A percentile compares a stretch with the other conserved stretches of the same genome.
These are phyloP conservation scores for Sugiyamaella neomexicana DNA, from an alignment of 1,139 yeast species.

Conservation along the genomic window DNA sequence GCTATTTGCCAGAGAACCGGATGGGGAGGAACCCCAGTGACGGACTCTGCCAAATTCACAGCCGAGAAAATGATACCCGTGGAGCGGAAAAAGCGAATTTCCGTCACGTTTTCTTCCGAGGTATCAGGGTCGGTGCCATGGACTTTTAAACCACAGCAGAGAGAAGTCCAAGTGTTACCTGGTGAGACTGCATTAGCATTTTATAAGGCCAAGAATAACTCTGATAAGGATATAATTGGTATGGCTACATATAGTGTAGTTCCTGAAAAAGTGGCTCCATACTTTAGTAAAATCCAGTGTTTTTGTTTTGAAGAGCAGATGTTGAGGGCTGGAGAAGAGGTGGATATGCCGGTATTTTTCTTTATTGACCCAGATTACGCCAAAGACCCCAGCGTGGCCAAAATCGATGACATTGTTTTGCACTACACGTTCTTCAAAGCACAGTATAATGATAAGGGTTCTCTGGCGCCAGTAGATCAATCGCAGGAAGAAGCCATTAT, in stretches of 20 bases:
- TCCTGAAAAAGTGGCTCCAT: constrained; percentile 95
- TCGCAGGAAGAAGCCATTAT: constrained; percentile 6
- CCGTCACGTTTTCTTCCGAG: constrained; percentile 86
- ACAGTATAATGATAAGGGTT: constrained; percentile 38
- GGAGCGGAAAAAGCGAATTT: constrained; percentile 76
- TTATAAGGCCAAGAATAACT: constrained; percentile 83
- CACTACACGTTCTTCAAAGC: constrained; percentile 86
- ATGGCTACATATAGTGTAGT: constrained; percentile 98
- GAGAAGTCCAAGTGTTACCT: constrained; percentile 90
- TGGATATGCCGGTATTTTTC: constrained; percentile 98
- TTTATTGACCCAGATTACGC: constrained; percentile 98
- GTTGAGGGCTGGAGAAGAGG: constrained; percentile 93
- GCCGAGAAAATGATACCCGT: constrained; percentile 88
- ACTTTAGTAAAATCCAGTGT: constrained; percentile 95
- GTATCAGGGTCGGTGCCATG: constrained; percentile 91
- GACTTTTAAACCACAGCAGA: constrained; percentile 92
- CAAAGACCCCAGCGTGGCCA: constrained; percentile 89
- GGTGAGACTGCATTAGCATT: constrained; percentile 98
- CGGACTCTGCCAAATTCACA: constrained; percentile 76
- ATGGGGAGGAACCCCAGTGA: constrained; percentile 92
- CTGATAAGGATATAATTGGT: constrained; percentile 90
- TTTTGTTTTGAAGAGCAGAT: constrained; percentile 97
- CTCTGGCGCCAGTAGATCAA: constrained; percentile 29
- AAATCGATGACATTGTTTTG: constrained; percentile 83
- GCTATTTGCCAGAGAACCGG: constrained; percentile 95